Percentiles rank a stretch among this genome's conserved stretches.
Conservation (phyloP, 2,329 filamentous ascomycete species). For the Aspergillus awamori region DNA sequence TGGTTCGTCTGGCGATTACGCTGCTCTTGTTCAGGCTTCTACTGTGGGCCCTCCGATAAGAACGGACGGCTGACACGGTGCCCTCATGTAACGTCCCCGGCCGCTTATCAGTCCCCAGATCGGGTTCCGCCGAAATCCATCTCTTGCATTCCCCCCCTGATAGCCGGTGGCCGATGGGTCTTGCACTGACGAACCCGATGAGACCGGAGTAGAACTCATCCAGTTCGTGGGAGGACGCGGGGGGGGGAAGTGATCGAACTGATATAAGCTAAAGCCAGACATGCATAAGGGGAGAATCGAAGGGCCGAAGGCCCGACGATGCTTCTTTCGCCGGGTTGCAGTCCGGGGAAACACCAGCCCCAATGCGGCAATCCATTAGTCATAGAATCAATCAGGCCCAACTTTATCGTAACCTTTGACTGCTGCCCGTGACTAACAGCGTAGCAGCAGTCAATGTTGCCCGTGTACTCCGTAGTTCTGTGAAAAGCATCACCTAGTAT, state of each 20-base stretch:
- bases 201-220: neutral
- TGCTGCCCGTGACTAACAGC: neutral
- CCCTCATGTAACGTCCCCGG: conserved; percentile 6
- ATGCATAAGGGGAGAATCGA: neutral
- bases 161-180: conserved; percentile 3
- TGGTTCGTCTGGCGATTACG: neutral
- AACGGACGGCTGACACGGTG: neutral
- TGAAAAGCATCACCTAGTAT: too few relatives aligned
- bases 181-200: neutral
- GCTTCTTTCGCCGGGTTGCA: neutral
- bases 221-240: neutral
- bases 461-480: too few relatives aligned
- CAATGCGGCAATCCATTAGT: conserved; percentile 12
- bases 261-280: neutral
- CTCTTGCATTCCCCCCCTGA: neutral
- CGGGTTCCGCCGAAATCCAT: conserved; percentile 18
- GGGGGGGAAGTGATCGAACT: neutral
- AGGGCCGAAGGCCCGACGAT: neutral
- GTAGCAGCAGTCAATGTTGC: neutral
- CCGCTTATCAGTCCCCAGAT: conserved; percentile 16
- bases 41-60: conserved; percentile 10
- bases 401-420: conserved; percentile 3
- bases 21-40: neutral
- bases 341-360: conserved; percentile 9
- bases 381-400: conserved; percentile 1